Evolutionary conservation across 2,329 filamentous ascomycete species (phyloP), one percentile per base, ranked within the genome.

Genomic region (Exophiala aquamarina): DNA sequence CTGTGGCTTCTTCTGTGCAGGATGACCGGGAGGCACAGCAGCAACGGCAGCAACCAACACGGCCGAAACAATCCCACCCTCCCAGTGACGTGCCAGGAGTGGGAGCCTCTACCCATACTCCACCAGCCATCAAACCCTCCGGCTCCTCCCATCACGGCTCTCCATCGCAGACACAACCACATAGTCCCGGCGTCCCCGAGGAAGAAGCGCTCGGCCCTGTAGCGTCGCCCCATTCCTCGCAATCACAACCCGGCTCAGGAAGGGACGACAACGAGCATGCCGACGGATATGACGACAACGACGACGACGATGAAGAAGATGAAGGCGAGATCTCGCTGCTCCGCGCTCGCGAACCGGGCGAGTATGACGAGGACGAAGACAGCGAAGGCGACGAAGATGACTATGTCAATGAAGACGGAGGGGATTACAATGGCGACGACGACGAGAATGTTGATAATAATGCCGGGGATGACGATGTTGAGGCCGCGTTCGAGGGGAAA

Each of bases 401-500:
- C 9, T 37, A 49, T 36, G 43, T 45, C 4, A 41, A 43, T 11
- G 49, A 49, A 8, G 45, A 47, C 3, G 39, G 47, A n/a, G 44
- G 43, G 13, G 46, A 38, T 23, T 17, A 37, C 10, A 21, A 50
- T 17, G 44, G 48, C 3, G 43, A 47, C 13, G 47, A 40, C 4
- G 47, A 47, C 10, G 53, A 53, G 11, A 46, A 48, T 3, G 34
- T 36, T 3, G 50, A 41, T 17, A 34, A 41, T 4, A 38, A 42
- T 9, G 44, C 36, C 13, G 41, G 34, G 10, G 50, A 50, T 8
- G 46, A 34, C 18, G 54, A 54, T 23, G 29, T 55, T 20, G 54
- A 57, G 18, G 51, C 46, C n/a, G 54, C 51, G 2, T 57, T 57
- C 28, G 51, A 49, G 11, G 54, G 52, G 4, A 39, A 43, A n/a